Evolutionary conservation across 441 rosid genomes (phyloP).

Genomic region (Adansonia gregorii): DNA sequence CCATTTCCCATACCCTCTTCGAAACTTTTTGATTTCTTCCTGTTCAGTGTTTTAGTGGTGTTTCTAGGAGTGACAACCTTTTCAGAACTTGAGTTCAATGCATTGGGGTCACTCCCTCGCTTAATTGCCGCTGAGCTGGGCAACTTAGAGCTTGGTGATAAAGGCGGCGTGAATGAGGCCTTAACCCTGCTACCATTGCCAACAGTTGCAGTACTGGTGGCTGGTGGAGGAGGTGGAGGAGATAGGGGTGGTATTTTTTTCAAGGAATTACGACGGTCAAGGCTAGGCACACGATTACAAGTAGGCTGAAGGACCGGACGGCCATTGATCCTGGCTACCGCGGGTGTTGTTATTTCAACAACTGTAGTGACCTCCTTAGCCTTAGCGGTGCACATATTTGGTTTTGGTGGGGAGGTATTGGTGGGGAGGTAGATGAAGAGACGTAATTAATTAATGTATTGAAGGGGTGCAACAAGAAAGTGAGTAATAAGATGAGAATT

Average conservation of each 20-base stretch:
- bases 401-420: not conserved
- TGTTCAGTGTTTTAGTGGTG: constrained; percentile 42
- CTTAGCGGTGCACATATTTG: constrained; percentile 45
- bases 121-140: constrained; percentile 41
- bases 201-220: not conserved
- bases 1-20: constrained; percentile 43
- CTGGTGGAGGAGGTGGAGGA: constrained; percentile 36
- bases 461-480: not conserved
- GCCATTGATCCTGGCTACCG: constrained; percentile 51
- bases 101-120: constrained; percentile 41
- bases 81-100: constrained; percentile 42
- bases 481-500: not conserved
- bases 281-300: constrained; percentile 46
- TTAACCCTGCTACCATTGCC: constrained; percentile 12
- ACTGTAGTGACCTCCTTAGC: constrained; percentile 40
- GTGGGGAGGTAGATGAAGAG: not conserved
- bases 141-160: constrained; percentile 46
- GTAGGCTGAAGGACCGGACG: constrained; percentile 66
- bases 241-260: constrained; percentile 38
- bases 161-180: constrained; percentile 32
- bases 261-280: constrained; percentile 41
- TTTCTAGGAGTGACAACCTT: constrained; percentile 34
- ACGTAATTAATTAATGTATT: not conserved
- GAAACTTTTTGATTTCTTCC: constrained; percentile 77
- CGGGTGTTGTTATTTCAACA: constrained; percentile 31